A percentile compares a stretch with the other conserved stretches of the same genome.
Conservation (phyloP, 129 eudicot species). For the Lonicera japonica region DNA sequence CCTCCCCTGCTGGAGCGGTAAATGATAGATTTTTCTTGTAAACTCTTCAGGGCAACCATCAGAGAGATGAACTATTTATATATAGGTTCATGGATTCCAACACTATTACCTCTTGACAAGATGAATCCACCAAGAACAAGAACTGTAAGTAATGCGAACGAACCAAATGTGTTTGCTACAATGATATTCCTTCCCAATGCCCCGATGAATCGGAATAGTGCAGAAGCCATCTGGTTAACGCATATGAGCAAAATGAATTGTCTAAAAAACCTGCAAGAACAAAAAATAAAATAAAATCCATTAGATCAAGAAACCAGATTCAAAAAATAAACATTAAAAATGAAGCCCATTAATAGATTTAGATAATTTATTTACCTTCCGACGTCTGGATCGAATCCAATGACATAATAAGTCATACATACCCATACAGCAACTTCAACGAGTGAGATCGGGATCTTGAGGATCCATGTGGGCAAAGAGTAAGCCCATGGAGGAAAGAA, state of each 20-base stretch:
- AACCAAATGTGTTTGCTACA: constrained; percentile 83
- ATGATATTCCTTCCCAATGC: constrained; percentile 79
- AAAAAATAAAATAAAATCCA: not conserved
- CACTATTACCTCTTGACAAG: constrained; percentile 57
- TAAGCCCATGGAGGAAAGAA: constrained; percentile 97
- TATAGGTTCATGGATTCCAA: not conserved
- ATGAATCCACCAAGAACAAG: constrained; percentile 88
- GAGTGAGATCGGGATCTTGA: constrained; percentile 70
- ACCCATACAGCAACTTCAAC: constrained; percentile 66
- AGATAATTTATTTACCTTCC: constrained; percentile 40
- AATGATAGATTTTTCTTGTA: no score
- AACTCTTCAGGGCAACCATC: no score
- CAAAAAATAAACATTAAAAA: not conserved
- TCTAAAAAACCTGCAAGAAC: constrained; percentile 52
- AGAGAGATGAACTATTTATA: no score
- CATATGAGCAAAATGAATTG: constrained; percentile 56
- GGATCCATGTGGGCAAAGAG: constrained; percentile 71
- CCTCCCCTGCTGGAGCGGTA: no score
- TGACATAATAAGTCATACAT: constrained; percentile 64
- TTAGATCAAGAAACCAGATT: constrained; percentile 1
- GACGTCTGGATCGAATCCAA: constrained; percentile 71
- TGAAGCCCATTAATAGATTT: not conserved
- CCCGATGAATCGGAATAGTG: constrained; percentile 70
- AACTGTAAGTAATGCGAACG: constrained; percentile 65
- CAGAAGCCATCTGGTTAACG: constrained; percentile 77